These are phyloP conservation scores for Cutaneotrichosporon sp. DNA, from an alignment of 1,284 basidiomycete species.

Conservation along the genomic window DNA sequence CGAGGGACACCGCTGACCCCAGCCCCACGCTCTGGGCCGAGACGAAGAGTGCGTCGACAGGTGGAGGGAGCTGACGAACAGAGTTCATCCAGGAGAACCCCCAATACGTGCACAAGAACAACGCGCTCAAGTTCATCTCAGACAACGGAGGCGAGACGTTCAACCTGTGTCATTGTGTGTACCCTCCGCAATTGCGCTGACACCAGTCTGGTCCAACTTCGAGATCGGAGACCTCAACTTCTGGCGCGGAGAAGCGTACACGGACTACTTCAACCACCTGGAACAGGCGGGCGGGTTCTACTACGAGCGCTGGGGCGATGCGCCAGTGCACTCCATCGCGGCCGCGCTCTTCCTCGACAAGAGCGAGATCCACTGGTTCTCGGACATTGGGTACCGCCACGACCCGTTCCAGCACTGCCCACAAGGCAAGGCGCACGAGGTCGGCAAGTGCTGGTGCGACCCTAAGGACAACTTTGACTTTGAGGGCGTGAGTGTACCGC, in stretches of 20 bases:
- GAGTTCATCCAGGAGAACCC: conserved; percentile 67
- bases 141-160: conserved; percentile 65
- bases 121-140: conserved; percentile 69
- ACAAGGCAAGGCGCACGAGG: conserved; percentile 44
- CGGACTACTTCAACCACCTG: conserved; percentile 68
- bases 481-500: conserved; percentile 29
- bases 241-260: conserved; percentile 71
- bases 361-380: conserved; percentile 71
- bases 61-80: conserved; percentile 42
- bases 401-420: conserved; percentile 50
- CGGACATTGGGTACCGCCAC: conserved; percentile 50
- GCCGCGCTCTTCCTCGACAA: conserved; percentile 65
- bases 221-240: conserved; percentile 73
- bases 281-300: conserved; percentile 77
- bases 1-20: no score
- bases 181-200: not conserved
- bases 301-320: conserved; percentile 73
- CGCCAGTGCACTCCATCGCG: conserved; percentile 77
- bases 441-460: conserved; percentile 47
- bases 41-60: conserved; percentile 55
- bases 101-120: conserved; percentile 62
- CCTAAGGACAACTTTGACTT: conserved; percentile 44
- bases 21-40: conserved; percentile 64
- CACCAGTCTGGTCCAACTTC: conserved; percentile 71
- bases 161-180: conserved; percentile 75